Evolutionary conservation across 306 rosid genomes (phyloP), one percentile per base, ranked within the genome.

Genomic region (Macrotyloma uniflorum): DNA sequence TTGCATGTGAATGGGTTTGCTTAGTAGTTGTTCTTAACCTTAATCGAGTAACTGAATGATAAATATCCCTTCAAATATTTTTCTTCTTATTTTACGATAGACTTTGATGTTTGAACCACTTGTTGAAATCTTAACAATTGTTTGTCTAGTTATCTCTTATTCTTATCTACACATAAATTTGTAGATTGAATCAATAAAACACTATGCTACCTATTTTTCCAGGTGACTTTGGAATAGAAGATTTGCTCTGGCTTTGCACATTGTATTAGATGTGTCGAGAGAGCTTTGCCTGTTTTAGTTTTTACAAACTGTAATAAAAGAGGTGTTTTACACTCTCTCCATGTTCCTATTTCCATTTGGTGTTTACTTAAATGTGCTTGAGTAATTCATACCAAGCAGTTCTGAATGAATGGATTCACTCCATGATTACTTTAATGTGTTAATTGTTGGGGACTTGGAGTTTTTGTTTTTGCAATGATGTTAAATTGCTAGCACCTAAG

Each of bases 211-310:
- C 5, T 64, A 43, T 67, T 72, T 65, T 81, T 83, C 59, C 55
- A 84, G 97, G 89, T 86, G 92, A 87, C 9, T 80, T 81, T n/a
- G 57, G 79, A 76, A 83, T 61, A 83, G 80, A 26, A 49, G 72
- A 33, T 50, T n/a, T n/a, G 47, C 77, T 28, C 49, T 77, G 23
- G 75, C 71, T 46, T 79, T 72, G 84, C 83, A 42, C 14, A 28
- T 57, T 33, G 59, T 23, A 12, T 61, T 47, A 22, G 19, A 67
- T 65, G 82, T 35, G 79, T 63, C 57, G 2, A 10, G 71, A 57
- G 80, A 67, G 40, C 49, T 46, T 83, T 70, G 46, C 33, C 32
- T 67, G 73, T 55, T 16, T 83, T 75, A 78, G 83, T 57, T 42
- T n/a, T 84, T 40, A 63, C 61, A 50, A 72, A 75, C 64, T 76